phyloP scores from a whole-genome alignment of 768 basidiomycete species.

The Tricholomella constricta region DNA sequence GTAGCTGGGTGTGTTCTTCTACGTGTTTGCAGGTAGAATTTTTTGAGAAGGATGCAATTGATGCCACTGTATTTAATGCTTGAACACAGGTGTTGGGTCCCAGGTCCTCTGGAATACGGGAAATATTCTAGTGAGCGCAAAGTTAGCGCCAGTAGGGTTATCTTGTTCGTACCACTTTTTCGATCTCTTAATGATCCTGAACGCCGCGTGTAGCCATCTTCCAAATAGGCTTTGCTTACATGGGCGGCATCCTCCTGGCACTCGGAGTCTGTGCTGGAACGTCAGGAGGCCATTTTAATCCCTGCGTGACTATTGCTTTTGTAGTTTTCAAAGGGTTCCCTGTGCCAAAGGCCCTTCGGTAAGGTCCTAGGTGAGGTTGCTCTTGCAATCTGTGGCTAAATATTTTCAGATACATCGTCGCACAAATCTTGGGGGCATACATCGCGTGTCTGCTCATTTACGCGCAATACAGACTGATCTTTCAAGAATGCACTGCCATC shows the following conservation, averaged over 20 bases:
- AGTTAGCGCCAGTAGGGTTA: constrained; percentile 31
- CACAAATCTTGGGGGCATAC: constrained; percentile 68
- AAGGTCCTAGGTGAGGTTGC: background rate
- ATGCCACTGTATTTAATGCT: no score
- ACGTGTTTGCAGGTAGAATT: constrained; percentile 54
- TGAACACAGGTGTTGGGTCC: constrained; percentile 51
- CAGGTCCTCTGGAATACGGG: constrained; percentile 53
- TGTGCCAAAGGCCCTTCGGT: constrained; percentile 51
- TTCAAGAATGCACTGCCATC: constrained; percentile 38
- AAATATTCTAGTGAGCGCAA: constrained; percentile 35
- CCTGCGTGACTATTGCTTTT: constrained; percentile 57
- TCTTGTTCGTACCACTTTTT: constrained; percentile 45
- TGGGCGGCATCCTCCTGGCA: constrained; percentile 61
- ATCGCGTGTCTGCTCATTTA: constrained; percentile 63
- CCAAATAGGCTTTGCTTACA: constrained; percentile 61
- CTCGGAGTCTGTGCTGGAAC: constrained; percentile 51
- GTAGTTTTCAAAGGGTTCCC: constrained; percentile 60
- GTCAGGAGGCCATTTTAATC: constrained; percentile 69
- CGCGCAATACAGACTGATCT: constrained; percentile 57
- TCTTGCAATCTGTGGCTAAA: background rate
- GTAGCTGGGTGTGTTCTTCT: constrained; percentile 64
- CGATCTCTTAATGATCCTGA: background rate
- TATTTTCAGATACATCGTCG: constrained; percentile 55
- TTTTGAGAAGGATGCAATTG: no score
- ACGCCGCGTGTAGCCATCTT: constrained; percentile 42